These are phyloP conservation scores for Cryptococcus sp. DNA, from an alignment of 1,284 basidiomycete species.

Conservation along the genomic window DNA sequence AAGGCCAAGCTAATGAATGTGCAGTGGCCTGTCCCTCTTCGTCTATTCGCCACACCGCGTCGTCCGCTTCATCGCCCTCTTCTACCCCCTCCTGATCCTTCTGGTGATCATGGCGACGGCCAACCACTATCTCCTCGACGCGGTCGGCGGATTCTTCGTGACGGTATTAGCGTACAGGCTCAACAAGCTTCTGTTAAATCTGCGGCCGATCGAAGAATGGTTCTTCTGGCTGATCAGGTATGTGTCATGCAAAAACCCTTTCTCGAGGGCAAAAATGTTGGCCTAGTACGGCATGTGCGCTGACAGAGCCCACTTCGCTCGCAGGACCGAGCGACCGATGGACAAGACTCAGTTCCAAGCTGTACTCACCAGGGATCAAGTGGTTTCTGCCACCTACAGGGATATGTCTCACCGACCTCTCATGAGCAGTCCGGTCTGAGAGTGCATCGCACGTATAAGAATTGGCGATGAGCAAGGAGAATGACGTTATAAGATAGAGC, in stretches of 20 bases:
- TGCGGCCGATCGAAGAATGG: constrained; percentile 49
- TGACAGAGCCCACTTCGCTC: background rate
- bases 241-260: background rate
- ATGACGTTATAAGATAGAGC: too few relatives aligned
- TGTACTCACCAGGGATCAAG: constrained; percentile 15
- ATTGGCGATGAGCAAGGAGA: too few relatives aligned
- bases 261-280: background rate
- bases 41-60: constrained; percentile 40
- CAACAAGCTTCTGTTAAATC: constrained; percentile 45
- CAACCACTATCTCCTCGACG: constrained; percentile 53
- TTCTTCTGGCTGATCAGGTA: constrained; percentile 40
- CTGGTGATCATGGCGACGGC: constrained; percentile 52
- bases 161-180: constrained; percentile 42
- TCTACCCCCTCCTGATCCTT: constrained; percentile 48
- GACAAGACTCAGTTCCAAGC: constrained; percentile 37
- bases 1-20: too few relatives aligned
- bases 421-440: constrained; percentile 5
- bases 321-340: constrained; percentile 39
- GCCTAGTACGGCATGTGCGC: background rate
- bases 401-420: constrained; percentile 30
- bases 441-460: too few relatives aligned
- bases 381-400: constrained; percentile 11
- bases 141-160: constrained; percentile 48
- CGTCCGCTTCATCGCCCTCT: constrained; percentile 25
- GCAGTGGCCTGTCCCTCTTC: constrained; percentile 44